These are phyloP conservation scores for Magnusiomyces suaveolens DNA, from an alignment of 1,139 yeast genomes.

Conservation along the genomic window DNA sequence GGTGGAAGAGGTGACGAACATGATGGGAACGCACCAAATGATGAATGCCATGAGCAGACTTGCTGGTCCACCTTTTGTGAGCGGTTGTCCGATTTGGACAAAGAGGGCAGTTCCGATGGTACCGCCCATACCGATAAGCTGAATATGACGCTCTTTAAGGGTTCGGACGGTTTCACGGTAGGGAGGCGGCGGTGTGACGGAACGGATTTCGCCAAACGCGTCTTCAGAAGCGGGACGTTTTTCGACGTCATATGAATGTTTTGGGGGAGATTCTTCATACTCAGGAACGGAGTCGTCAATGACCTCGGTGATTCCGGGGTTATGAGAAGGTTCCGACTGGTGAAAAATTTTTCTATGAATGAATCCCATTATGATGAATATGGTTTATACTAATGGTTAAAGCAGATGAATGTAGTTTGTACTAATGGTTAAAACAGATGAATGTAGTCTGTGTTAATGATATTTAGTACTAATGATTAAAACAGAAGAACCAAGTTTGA, in stretches of 20 bases:
- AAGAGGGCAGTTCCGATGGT: slow-evolving; percentile 74
- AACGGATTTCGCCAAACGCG: background rate
- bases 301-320: background rate
- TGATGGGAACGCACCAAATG: slow-evolving; percentile 51
- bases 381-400: too few relatives aligned
- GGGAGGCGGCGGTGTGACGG: background rate
- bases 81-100: slow-evolving; percentile 64
- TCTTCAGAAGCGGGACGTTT: background rate
- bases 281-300: background rate
- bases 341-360: background rate
- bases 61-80: slow-evolving; percentile 68
- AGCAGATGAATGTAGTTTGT: too few relatives aligned
- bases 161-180: slow-evolving; percentile 11
- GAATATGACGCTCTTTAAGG: slow-evolving; percentile 39
- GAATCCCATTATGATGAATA: background rate
- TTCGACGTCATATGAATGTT: background rate
- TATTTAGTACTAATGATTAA: too few relatives aligned
- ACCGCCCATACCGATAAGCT: slow-evolving; percentile 75
- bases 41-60: slow-evolving; percentile 59
- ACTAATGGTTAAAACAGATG: too few relatives aligned
- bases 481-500: too few relatives aligned
- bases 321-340: background rate
- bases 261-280: too few relatives aligned
- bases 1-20: slow-evolving; percentile 58
- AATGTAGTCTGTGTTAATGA: too few relatives aligned